Percentiles rank a stretch among this genome's conserved stretches.
phyloP scores from a whole-genome alignment of 805 yeast species.

The Kazachstania africana region DNA sequence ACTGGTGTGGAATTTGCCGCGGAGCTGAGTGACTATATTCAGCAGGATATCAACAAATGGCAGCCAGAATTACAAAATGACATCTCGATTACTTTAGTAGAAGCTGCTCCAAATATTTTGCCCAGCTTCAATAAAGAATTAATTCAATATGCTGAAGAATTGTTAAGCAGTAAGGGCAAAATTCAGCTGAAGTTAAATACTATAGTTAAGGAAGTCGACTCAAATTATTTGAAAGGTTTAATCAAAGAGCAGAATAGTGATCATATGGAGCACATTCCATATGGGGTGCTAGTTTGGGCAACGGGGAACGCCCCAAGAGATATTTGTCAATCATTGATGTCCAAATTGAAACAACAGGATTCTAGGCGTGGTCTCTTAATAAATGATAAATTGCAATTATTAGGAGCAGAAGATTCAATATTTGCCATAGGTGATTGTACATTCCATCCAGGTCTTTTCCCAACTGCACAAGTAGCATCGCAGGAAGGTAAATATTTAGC shows the following conservation, averaged over 20 bases:
- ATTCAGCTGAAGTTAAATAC: constrained; percentile 73
- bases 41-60: constrained; percentile 82
- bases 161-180: constrained; percentile 54
- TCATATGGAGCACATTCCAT: constrained; percentile 70
- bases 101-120: constrained; percentile 84
- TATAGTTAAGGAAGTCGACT: constrained; percentile 79
- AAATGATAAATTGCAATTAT: constrained; percentile 68
- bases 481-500: constrained; percentile 86
- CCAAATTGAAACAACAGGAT: constrained; percentile 50
- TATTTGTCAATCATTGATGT: constrained; percentile 52
- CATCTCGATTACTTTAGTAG: constrained; percentile 73
- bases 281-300: constrained; percentile 94
- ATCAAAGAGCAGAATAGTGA: constrained; percentile 49
- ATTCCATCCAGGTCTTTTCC: constrained; percentile 73
- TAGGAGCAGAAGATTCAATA: constrained; percentile 66
- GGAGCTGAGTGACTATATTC: constrained; percentile 87
- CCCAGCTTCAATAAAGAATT: constrained; percentile 59
- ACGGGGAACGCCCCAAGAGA: constrained; percentile 90
- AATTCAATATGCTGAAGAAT: constrained; percentile 69
- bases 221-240: constrained; percentile 49
- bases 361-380: constrained; percentile 86
- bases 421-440: constrained; percentile 95
- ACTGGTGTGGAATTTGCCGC: constrained; percentile 98
- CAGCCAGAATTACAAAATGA: constrained; percentile 77
- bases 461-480: constrained; percentile 96